Conservation (phyloP, 83 land plant species). For the Picea engelmannii region DNA sequence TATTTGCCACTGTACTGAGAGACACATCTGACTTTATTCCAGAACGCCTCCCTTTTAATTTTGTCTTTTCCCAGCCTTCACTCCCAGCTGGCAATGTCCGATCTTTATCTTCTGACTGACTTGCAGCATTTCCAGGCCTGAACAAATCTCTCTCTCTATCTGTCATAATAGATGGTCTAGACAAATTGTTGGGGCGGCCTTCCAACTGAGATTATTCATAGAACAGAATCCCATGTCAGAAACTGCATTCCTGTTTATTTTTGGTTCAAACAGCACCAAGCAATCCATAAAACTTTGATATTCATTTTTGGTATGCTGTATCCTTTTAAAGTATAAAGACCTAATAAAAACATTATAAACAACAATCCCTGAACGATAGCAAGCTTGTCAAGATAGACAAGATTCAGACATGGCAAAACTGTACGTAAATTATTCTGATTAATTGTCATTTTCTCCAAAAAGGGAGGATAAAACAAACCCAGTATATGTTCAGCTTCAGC, state of each 20-base stretch:
- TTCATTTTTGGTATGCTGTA: neutral
- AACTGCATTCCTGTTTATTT: neutral
- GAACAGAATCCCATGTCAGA: neutral
- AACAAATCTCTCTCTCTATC: too few relatives aligned
- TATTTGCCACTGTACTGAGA: too few relatives aligned
- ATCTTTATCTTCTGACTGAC: too few relatives aligned
- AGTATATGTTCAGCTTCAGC: neutral
- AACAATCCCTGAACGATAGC: neutral
- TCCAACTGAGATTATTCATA: conserved; percentile 50
- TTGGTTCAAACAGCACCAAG: neutral
- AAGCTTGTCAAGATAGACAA: neutral
- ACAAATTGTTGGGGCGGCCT: too few relatives aligned
- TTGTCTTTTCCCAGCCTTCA: too few relatives aligned
- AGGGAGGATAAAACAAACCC: neutral
- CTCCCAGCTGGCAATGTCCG: too few relatives aligned
- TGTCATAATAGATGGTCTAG: too few relatives aligned
- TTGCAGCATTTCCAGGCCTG: too few relatives aligned
- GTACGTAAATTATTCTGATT: neutral
- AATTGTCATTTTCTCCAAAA: neutral
- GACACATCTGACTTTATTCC: too few relatives aligned
- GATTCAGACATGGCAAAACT: neutral
- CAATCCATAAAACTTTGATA: neutral
- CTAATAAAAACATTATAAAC: neutral
- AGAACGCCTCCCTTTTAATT: too few relatives aligned
- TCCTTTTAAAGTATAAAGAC: neutral